Evolutionary conservation across 2,329 filamentous ascomycete species (phyloP).

Genomic region (Truncatella angustata): DNA sequence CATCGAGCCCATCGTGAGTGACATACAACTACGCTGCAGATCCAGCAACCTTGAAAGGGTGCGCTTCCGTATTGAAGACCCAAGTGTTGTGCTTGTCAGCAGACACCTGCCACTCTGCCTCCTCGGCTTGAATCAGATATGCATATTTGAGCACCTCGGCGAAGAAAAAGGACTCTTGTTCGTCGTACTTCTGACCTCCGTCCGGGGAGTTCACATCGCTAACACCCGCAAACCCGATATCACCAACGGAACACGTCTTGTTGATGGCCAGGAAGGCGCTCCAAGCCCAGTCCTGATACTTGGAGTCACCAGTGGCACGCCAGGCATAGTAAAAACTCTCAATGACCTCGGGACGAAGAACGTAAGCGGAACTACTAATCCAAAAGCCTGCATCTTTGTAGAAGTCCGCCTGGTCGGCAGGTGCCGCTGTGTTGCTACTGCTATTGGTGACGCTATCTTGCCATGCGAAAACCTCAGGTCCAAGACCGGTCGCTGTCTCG

Average conservation of each 20-base stretch:
- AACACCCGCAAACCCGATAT: constrained; percentile 63
- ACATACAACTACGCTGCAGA: constrained; percentile 21
- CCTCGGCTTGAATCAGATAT: constrained; percentile 67
- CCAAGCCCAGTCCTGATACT: constrained; percentile 85
- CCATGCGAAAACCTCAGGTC: constrained; percentile 72
- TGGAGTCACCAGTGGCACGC: constrained; percentile 69
- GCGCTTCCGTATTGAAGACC: constrained; percentile 49
- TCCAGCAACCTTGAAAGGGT: constrained; percentile 27
- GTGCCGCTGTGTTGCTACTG: constrained; percentile 38
- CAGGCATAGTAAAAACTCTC: constrained; percentile 88
- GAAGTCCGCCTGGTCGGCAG: constrained; percentile 51
- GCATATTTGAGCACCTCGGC: constrained; percentile 85
- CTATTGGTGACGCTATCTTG: constrained; percentile 38
- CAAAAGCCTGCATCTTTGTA: constrained; percentile 71
- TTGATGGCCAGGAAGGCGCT: constrained; percentile 71
- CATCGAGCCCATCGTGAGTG: constrained; percentile 24
- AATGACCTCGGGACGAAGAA: constrained; percentile 76
- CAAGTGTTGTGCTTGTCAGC: constrained; percentile 44
- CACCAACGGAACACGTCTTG: constrained; percentile 58
- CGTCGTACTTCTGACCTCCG: constrained; percentile 63
- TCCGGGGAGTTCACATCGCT: constrained; percentile 60
- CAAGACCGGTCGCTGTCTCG: constrained; percentile 68
- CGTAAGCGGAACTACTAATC: constrained; percentile 59
- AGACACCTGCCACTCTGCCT: constrained; percentile 53
- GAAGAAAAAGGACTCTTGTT: constrained; percentile 86